Percentiles rank a stretch among this genome's conserved stretches.
Conservation (phyloP, 169 alveolate genomes). For the Plasmodium fragile region DNA sequence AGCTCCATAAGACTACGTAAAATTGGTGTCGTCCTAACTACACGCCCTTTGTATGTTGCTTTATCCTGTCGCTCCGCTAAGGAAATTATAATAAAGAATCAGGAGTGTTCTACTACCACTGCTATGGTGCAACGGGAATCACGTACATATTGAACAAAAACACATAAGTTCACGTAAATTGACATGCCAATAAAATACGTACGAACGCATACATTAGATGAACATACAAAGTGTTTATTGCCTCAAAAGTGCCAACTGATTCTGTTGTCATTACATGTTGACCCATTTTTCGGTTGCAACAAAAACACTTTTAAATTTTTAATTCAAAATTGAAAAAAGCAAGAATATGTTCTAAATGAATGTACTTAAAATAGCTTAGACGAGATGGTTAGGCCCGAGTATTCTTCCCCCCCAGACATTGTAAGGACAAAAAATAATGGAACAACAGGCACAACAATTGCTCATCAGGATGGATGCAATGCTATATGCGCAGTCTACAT, state of each 20-base stretch:
- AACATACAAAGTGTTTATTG: background rate
- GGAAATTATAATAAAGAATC: background rate
- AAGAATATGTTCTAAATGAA: background rate
- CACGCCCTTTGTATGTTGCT: background rate
- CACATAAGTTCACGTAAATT: background rate
- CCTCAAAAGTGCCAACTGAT: background rate
- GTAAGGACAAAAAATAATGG: conserved; percentile 1
- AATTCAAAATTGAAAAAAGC: background rate
- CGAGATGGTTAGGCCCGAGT: conserved; percentile 76
- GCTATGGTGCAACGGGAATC: background rate
- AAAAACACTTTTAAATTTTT: background rate
- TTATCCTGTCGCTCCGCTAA: background rate
- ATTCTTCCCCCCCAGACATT: conserved; percentile 69
- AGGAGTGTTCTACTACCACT: background rate
- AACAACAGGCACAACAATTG: background rate
- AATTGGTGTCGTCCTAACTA: background rate
- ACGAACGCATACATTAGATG: background rate
- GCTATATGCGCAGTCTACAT: background rate
- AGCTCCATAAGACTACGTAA: background rate
- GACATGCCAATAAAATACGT: background rate
- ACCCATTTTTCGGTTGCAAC: background rate
- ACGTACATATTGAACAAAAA: background rate
- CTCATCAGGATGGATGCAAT: background rate
- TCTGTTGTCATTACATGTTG: background rate
- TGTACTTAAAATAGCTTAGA: conserved; percentile 1